Base-by-base conservation (phyloP, 2,329 filamentous ascomycete species). In the Calonectria ilicicola region DNA sequence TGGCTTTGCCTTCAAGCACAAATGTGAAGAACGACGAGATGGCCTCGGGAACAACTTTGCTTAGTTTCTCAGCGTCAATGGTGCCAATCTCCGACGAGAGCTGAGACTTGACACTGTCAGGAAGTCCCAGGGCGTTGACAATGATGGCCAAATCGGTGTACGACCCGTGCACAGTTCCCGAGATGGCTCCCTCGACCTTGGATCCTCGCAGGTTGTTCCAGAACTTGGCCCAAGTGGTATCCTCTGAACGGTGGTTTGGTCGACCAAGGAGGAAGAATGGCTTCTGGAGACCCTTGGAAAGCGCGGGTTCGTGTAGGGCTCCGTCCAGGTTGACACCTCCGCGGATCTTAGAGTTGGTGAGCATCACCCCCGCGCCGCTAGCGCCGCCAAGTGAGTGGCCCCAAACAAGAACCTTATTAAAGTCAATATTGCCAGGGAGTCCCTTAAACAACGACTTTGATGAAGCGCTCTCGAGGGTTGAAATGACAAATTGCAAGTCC, bases 281-380 rank as follows among this genome's bases (percentile, higher is more conserved):
- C 32, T 76, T 76, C 4, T 75, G 51, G 1, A 83, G 73, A 0
- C 82, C 82, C 2, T 69, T 69, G 23, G 75, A 72, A 5, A 82
- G 76, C 3, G 78, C 81, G 0, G 82, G 79, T 3, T 80, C 79
- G 46, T 81, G 80, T 0, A 86, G 64, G 1, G 73, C 70, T 6
- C 87, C 87, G 72, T 88, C 86, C 10, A 88, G 32, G 58, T 87
- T 80, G 2, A 86, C 74, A 5, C 85, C 86, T 0, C 80, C 85
- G 0, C 74, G 69, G 67, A 87, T 80, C 2, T 83, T 74, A 0
- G 69, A 67, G 56, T 86, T 83, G 2, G 68, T 65, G 3, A 81
- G 56, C 63, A 83, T 75, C 1, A 82, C 81, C 1, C 79, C 77
- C 0, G 84, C 84, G 0, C 85, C 78, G 1, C 83, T 80, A 1